Conservation (phyloP, 257 asterid species). For the Fraxinus cuspidata region DNA sequence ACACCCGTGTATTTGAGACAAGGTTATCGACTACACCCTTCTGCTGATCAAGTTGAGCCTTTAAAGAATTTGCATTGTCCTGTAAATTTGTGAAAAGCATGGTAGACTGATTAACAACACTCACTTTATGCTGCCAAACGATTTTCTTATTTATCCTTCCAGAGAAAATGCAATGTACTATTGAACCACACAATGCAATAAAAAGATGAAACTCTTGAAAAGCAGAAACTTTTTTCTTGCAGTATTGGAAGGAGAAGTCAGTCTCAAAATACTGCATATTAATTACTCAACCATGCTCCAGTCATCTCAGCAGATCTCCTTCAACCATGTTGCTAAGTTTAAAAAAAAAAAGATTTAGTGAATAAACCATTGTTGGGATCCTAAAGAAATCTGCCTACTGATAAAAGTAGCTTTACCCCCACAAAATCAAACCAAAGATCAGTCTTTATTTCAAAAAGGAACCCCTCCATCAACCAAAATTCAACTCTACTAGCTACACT, state of each 20-base stretch:
- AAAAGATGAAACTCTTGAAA: not conserved
- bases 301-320: not conserved
- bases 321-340: not conserved
- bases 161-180: not conserved
- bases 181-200: not conserved
- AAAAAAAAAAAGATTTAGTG: too few relatives aligned
- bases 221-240: not conserved
- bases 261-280: not conserved
- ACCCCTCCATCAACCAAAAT: not conserved
- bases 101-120: not conserved
- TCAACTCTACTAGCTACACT: not conserved
- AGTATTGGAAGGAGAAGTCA: not conserved
- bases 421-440: not conserved
- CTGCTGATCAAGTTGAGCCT: constrained; percentile 88
- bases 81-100: constrained; percentile 34
- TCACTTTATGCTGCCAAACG: not conserved
- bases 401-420: too few relatives aligned
- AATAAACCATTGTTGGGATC: not conserved
- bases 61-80: constrained; percentile 89
- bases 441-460: not conserved
- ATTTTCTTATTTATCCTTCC: constrained; percentile 9
- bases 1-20: constrained; percentile 85
- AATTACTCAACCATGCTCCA: not conserved
- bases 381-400: not conserved
- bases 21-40: constrained; percentile 79